phyloP scores from a whole-genome alignment of 2,329 filamentous ascomycete genomes.

The Leptographium flavum region DNA sequence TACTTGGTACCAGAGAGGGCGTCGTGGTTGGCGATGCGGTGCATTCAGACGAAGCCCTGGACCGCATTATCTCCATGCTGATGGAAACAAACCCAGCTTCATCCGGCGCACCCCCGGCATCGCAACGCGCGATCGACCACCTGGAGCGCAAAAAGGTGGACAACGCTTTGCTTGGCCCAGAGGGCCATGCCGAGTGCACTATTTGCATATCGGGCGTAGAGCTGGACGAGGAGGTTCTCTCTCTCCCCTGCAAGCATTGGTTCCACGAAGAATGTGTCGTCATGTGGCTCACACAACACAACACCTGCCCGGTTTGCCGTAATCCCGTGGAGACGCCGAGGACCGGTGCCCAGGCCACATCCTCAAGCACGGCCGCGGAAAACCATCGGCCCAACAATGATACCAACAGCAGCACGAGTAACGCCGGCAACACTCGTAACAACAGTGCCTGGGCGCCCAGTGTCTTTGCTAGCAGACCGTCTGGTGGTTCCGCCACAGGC shows the following conservation, averaged over 20 bases:
- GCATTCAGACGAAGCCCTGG: conserved; percentile 79
- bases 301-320: conserved; percentile 79
- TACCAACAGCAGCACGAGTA: conserved; percentile 3
- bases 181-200: conserved; percentile 69
- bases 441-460: too few relatives aligned
- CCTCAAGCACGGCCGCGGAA: not conserved
- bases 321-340: conserved; percentile 33
- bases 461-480: too few relatives aligned
- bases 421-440: not conserved
- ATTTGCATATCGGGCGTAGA: conserved; percentile 86
- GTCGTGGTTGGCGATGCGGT: conserved; percentile 62
- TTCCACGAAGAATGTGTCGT: conserved; percentile 76
- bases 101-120: conserved; percentile 70
- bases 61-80: conserved; percentile 72
- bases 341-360: not conserved
- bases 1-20: conserved; percentile 39
- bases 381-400: not conserved
- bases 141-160: conserved; percentile 60
- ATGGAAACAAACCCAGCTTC: conserved; percentile 72
- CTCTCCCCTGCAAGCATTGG: conserved; percentile 83
- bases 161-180: conserved; percentile 49
- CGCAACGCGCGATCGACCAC: conserved; percentile 56
- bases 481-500: too few relatives aligned
- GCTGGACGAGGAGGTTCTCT: conserved; percentile 57
- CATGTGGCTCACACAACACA: conserved; percentile 77